phyloP scores from a whole-genome alignment of 2,329 filamentous ascomycete species.

The Penicillium sp. region DNA sequence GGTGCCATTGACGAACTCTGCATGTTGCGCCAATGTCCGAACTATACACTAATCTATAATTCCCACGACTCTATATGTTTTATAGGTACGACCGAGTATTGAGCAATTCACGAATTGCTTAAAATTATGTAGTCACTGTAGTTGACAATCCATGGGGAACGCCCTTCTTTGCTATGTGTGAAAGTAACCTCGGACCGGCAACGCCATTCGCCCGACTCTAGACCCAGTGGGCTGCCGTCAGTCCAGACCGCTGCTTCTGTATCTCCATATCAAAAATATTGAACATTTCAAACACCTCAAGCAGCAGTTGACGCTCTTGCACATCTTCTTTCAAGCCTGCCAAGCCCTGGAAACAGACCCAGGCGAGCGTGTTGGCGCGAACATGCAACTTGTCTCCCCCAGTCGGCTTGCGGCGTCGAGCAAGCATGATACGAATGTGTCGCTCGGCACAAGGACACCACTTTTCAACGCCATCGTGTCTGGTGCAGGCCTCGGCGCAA shows the following conservation, averaged over 20 bases:
- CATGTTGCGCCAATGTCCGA: background rate
- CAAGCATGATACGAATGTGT: conserved; percentile 32
- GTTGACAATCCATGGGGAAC: background rate
- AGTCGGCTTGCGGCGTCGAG: conserved; percentile 16
- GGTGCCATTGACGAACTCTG: background rate
- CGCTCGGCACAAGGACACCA: conserved; percentile 38
- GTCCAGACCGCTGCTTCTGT: conserved; percentile 24
- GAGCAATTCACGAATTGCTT: too few species aligned
- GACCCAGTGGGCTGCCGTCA: conserved; percentile 2
- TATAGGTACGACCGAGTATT: too few species aligned
- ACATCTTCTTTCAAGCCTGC: conserved; percentile 23
- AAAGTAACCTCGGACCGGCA: background rate
- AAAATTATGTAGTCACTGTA: background rate
- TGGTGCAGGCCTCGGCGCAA: conserved; percentile 36
- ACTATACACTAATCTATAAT: too few species aligned
- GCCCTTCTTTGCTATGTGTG: background rate
- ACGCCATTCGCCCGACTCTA: background rate
- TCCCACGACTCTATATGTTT: too few species aligned
- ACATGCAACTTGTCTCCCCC: conserved; percentile 17
- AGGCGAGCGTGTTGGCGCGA: conserved; percentile 29
- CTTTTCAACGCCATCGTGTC: conserved; percentile 20
- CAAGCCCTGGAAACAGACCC: conserved; percentile 32
- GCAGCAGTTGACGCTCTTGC: conserved; percentile 17
- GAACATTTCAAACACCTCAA: conserved; percentile 26
- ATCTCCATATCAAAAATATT: conserved; percentile 31